Conservation (phyloP, 768 basidiomycete species). For the Auricularia sp. region DNA sequence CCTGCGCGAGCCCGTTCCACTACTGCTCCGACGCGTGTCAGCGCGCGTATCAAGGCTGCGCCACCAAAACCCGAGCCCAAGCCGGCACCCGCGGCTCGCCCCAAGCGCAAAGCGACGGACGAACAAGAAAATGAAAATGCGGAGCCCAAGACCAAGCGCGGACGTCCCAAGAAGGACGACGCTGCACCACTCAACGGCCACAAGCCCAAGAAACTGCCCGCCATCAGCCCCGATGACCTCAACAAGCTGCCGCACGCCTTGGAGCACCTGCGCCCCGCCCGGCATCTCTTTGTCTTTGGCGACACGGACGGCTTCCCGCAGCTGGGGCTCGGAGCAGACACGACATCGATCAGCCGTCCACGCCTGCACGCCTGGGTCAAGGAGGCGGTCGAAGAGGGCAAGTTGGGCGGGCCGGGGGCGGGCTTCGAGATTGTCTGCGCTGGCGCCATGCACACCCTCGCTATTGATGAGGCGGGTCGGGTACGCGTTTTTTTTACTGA, state of each 20-base stretch:
- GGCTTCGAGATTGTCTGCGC: slow-evolving; percentile 76
- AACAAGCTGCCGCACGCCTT: slow-evolving; percentile 44
- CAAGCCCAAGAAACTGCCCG: neutral
- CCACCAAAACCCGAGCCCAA: neutral
- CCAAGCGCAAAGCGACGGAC: neutral
- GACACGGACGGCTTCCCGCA: slow-evolving; percentile 85
- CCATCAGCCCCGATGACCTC: slow-evolving; percentile 1
- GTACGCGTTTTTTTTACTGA: slow-evolving; percentile 39
- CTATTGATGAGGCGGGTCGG: slow-evolving; percentile 81
- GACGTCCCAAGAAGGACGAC: neutral
- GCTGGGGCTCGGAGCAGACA: slow-evolving; percentile 78
- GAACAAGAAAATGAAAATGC: neutral
- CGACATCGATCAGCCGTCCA: slow-evolving; percentile 7
- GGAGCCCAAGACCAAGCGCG: neutral
- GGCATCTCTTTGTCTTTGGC: slow-evolving; percentile 78
- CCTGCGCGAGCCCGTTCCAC: too few species aligned
- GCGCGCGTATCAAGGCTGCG: neutral
- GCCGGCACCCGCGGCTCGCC: neutral
- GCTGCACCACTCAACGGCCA: neutral
- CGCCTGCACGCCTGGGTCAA: slow-evolving; percentile 61
- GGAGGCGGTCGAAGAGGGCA: slow-evolving; percentile 57
- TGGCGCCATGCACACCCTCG: slow-evolving; percentile 83
- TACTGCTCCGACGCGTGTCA: neutral
- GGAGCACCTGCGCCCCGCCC: slow-evolving; percentile 48
- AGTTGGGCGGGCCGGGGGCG: slow-evolving; percentile 56